Base-by-base conservation (phyloP, 805 yeast genomes). In the Torulaspora delbrueckii region DNA sequence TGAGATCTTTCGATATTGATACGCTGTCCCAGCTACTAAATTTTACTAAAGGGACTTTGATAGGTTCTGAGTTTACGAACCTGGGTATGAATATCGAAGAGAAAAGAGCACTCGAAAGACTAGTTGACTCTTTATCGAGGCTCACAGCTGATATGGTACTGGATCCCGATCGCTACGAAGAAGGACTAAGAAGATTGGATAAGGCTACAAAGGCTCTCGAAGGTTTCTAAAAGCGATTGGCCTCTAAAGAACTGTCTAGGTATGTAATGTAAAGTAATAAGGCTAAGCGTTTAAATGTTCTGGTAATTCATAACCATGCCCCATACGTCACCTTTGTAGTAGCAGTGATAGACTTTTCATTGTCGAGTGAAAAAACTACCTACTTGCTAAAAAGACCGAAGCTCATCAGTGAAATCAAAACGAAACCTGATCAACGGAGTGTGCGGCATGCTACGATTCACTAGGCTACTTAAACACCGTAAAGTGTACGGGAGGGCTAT, bases 101-200 rank as follows among this genome's bases (percentile, higher is more conserved):
- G 58, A 84, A 85, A 54, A 82, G 79, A 56, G 72, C 90, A 33
- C 71, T 91, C 35, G 97, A 91, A 59, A 81, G 87, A 64, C 79
- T 91, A 40, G 85, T 91, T 3, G 96, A 89, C 58, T 82, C 95
- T 1, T 71, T 91, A 38, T 82, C 93, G 32, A 75, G 93, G 56
- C 74, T 93, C 47, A 88, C 96, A 2, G 87, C 90, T 43, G 96
- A 89, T 59, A 88, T 93, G 86, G 84, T 89, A 43, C 62, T 86
- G 45, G 96, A 91, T 63, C 87, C 87, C 24, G 79, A 78, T 24
- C 78, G 93, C 57, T 82, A 84, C 47, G 82, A 81, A 12, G 88
- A 87, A 50, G 96, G 97, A 9, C 75, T 87, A 36, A 74, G 78
- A 51, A 72, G 98, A 52, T 70, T 91, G 55, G 85, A 84, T 54